These are phyloP conservation scores for Symbiodinium natans DNA, from an alignment of 73 alveolate species.

Conservation along the genomic window DNA sequence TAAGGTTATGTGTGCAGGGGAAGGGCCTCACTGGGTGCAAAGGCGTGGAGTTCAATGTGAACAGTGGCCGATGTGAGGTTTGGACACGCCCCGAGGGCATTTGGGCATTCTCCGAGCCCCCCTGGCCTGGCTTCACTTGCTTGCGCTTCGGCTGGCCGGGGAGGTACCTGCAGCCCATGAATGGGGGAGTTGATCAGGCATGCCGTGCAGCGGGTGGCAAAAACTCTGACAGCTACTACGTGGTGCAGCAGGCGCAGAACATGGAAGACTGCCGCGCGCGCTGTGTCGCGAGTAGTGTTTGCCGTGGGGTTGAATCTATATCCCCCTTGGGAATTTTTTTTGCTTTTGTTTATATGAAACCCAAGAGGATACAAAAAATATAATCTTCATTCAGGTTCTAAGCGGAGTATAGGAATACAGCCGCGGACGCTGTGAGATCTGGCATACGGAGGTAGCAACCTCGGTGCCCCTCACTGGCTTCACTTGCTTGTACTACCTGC, in stretches of 20 bases:
- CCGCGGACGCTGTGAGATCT: constrained; percentile 44
- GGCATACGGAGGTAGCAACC: constrained; percentile 20
- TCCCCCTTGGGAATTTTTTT: too few species aligned
- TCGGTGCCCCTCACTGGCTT: background rate
- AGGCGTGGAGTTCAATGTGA: constrained; percentile 26
- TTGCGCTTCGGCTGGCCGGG: constrained; percentile 51
- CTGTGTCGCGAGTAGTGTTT: constrained; percentile 11
- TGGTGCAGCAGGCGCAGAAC: background rate
- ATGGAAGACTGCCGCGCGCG: constrained; percentile 77
- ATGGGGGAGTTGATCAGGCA: constrained; percentile 37
- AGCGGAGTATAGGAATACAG: too few species aligned
- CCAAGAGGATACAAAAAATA: too few species aligned
- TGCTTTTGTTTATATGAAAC: too few species aligned
- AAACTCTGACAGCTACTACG: constrained; percentile 23
- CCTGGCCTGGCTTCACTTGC: constrained; percentile 44
- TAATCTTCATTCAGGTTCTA: too few species aligned
- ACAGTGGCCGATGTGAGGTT: constrained; percentile 20
- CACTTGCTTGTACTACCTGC: constrained; percentile 45
- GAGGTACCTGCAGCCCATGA: constrained; percentile 11
- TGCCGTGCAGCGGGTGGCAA: constrained; percentile 28
- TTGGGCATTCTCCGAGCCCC: constrained; percentile 41
- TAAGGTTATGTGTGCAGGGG: constrained; percentile 26
- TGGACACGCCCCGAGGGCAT: constrained; percentile 47
- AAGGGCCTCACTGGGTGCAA: constrained; percentile 29
- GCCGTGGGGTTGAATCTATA: constrained; percentile 8